Conservation (phyloP, 768 basidiomycete species). For the Rickenella mellea region DNA sequence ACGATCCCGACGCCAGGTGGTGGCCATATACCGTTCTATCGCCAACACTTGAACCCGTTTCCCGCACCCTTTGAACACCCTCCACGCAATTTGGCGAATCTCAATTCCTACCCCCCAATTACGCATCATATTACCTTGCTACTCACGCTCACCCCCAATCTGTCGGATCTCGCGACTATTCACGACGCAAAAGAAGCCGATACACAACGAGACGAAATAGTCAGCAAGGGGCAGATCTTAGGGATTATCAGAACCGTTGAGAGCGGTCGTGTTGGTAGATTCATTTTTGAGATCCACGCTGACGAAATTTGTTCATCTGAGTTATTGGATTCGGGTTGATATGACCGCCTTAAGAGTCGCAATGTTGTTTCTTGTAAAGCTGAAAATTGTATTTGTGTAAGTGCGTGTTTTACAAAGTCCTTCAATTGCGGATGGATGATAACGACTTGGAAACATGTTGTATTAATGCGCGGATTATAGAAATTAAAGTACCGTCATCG, state of each 20-base stretch:
- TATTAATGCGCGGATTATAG: too few species aligned
- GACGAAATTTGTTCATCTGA: not conserved
- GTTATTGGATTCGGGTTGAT: not conserved
- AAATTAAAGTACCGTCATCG: too few species aligned
- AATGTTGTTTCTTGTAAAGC: not conserved
- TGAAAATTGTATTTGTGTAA: not conserved
- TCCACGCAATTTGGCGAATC: conserved; percentile 1
- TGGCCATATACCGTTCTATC: conserved; percentile 26
- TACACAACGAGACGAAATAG: conserved; percentile 13
- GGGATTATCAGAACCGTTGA: conserved; percentile 21
- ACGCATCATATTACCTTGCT: conserved; percentile 31
- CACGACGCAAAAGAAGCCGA: conserved; percentile 11
- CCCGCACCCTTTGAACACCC: conserved; percentile 22
- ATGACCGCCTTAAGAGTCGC: not conserved
- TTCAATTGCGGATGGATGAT: too few species aligned
- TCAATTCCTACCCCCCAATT: conserved; percentile 19
- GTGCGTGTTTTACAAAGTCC: too few species aligned
- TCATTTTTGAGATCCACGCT: conserved; percentile 14
- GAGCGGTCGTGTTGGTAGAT: conserved; percentile 10
- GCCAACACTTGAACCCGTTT: conserved; percentile 43
- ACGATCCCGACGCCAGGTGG: conserved; percentile 8
- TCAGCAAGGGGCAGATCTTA: conserved; percentile 12
- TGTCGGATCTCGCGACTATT: conserved; percentile 9
- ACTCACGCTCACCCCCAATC: conserved; percentile 11
- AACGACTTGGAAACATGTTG: too few species aligned